phyloP scores from a whole-genome alignment of 2,329 filamentous ascomycete genomes.

The Thelonectria olida region DNA sequence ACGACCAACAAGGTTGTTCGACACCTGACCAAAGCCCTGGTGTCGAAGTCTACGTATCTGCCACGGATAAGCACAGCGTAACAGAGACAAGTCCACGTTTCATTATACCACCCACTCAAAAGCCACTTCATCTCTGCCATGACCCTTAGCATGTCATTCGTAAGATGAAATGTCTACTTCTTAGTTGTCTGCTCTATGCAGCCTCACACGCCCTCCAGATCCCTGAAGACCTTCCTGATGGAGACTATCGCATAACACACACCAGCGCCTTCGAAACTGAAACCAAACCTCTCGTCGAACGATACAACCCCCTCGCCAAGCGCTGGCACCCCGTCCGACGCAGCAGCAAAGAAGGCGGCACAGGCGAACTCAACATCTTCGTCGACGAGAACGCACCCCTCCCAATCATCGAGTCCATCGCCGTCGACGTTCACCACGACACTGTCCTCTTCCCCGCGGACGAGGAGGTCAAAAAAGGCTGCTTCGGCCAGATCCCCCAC shows the following conservation, averaged over 20 bases:
- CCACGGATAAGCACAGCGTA: too few relatives aligned
- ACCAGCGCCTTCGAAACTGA: not conserved
- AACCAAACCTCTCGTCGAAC: not conserved
- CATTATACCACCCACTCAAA: too few relatives aligned
- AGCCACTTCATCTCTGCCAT: too few relatives aligned
- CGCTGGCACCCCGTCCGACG: not conserved
- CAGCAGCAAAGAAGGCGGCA: not conserved
- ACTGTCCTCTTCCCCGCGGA: too few relatives aligned
- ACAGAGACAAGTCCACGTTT: too few relatives aligned
- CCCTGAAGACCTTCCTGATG: slow-evolving; percentile 10
- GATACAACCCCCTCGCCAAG: not conserved
- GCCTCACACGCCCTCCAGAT: slow-evolving; percentile 10
- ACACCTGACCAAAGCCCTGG: too few relatives aligned
- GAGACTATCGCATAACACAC: slow-evolving; percentile 13
- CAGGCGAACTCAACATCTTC: slow-evolving; percentile 13
- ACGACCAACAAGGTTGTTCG: too few relatives aligned
- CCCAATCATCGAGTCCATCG: not conserved
- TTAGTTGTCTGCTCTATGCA: not conserved
- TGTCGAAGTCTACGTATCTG: too few relatives aligned
- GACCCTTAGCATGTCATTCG: too few relatives aligned
- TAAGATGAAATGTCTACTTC: not conserved
- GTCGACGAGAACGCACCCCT: slow-evolving; percentile 8
- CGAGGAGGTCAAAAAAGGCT: not conserved
- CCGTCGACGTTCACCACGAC: slow-evolving; percentile 7
- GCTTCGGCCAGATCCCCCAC: slow-evolving; percentile 11